Base-by-base conservation (phyloP, 768 basidiomycete genomes). In the Russula lepida region DNA sequence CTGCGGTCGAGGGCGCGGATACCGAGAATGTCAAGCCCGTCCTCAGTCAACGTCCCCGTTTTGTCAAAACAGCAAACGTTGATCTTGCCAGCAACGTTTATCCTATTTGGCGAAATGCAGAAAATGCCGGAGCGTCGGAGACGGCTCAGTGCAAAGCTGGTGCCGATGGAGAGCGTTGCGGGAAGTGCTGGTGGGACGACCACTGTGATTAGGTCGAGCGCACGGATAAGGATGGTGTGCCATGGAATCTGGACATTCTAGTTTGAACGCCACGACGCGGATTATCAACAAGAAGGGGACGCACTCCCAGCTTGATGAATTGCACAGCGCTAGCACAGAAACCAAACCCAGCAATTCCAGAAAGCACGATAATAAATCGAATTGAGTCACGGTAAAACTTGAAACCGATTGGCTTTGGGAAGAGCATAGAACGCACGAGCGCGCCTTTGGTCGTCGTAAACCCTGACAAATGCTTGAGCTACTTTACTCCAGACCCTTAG, bases 31-130 rank as follows among this genome's bases (percentile, higher is more conserved):
- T 99, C 97, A 52, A 99, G 79, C 0, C 95, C 97, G 65, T 99
- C 97, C 73, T 99, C 97, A 1, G 97, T 99, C 25, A 99, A 79
- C 9, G 97, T 99, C 8, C 97, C 97, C 1, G 97, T 99, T 75
- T 99, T 99, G 78, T 99, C 97, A 69, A 99, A 99, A 70, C 95
- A 98, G 68, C 93, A 93, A 11, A 98, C 88, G 66, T 98, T 98
- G 74, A 98, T 79, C 75, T 97, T 95, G 11, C 97, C 97, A 1
- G 85, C 92, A 49, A 99, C 83, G 68, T 99, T 99, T 68, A 99
- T 89, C 50, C 97, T 79, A 66, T 86, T 94, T 0, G 97, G 97
- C 0, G 97, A 93, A 63, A 98, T 98, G 72, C 97, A 99, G 76
- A 89, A 98, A 57, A 99, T 89, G 13, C 89, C 91, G 28, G 78